phyloP scores from a whole-genome alignment of 768 basidiomycete genomes.

The Tubosaeta sp. region DNA sequence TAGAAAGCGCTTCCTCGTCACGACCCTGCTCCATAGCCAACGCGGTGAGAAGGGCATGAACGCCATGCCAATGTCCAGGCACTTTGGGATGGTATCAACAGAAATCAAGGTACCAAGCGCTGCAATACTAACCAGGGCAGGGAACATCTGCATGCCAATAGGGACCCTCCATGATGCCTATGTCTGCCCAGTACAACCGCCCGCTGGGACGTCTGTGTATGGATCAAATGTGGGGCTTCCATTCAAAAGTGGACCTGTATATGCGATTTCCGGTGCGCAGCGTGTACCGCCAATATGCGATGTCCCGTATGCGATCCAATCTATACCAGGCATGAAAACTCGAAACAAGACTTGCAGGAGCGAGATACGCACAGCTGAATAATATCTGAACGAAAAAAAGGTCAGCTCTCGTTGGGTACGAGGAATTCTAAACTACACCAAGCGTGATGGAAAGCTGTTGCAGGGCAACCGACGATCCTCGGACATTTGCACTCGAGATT shows the following conservation, averaged over 20 bases:
- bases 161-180: slow-evolving; percentile 35
- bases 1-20: slow-evolving; percentile 32
- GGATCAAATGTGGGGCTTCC: slow-evolving; percentile 29
- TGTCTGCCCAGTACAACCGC: slow-evolving; percentile 29
- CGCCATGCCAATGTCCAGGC: slow-evolving; percentile 29
- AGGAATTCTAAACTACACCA: slow-evolving; percentile 24
- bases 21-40: slow-evolving; percentile 39
- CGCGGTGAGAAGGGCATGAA: slow-evolving; percentile 42
- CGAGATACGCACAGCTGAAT: slow-evolving; percentile 26
- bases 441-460: slow-evolving; percentile 34
- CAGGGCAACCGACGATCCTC: slow-evolving; percentile 34
- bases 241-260: slow-evolving; percentile 28
- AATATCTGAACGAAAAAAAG: slow-evolving; percentile 17
- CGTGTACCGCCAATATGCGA: slow-evolving; percentile 33
- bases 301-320: slow-evolving; percentile 32
- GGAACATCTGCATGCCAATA: slow-evolving; percentile 35
- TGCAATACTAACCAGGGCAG: slow-evolving; percentile 30
- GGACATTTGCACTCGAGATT: slow-evolving; percentile 36
- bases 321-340: slow-evolving; percentile 4
- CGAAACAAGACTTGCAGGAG: background rate
- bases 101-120: background rate
- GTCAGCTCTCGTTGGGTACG: background rate
- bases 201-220: slow-evolving; percentile 26
- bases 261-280: slow-evolving; percentile 26
- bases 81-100: slow-evolving; percentile 13